Evolutionary conservation across 2,329 filamentous ascomycete species (phyloP).

Genomic region (Paramyrothecium sp.): DNA sequence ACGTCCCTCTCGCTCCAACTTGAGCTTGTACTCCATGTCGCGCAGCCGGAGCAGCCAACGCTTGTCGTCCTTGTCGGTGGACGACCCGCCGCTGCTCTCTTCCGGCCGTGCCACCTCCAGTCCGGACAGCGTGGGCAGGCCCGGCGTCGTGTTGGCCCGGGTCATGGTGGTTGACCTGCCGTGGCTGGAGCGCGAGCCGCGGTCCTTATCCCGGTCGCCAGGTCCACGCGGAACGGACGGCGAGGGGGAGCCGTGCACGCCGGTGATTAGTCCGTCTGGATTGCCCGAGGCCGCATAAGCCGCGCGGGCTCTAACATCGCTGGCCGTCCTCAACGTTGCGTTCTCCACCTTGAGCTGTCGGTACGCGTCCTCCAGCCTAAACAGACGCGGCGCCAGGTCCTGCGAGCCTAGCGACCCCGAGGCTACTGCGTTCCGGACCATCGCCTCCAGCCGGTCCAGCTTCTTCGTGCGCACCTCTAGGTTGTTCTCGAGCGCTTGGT

Average conservation of each 20-base stretch:
- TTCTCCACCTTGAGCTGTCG: conserved; percentile 64
- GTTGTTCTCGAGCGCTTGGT: conserved; percentile 78
- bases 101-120: conserved; percentile 25
- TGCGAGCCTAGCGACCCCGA: conserved; percentile 42
- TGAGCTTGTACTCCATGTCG: conserved; percentile 84
- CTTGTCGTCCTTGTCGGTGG: conserved; percentile 50
- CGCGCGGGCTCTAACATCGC: conserved; percentile 54
- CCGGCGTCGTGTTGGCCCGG: conserved; percentile 25
- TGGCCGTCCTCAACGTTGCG: conserved; percentile 65
- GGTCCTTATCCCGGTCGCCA: conserved; percentile 44
- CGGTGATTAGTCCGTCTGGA: conserved; percentile 29
- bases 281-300: conserved; percentile 39
- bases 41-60: conserved; percentile 83
- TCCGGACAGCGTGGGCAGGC: conserved; percentile 21
- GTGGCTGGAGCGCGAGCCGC: conserved; percentile 27
- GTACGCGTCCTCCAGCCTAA: conserved; percentile 59
- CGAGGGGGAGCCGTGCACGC: conserved; percentile 45
- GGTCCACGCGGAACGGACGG: conserved; percentile 53
- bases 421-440: conserved; percentile 66
- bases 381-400: conserved; percentile 44
- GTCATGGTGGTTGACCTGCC: conserved; percentile 29
- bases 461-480: conserved; percentile 80
- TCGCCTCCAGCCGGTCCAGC: conserved; percentile 80
- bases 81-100: conserved; percentile 9
- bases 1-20: conserved; percentile 84